These are phyloP conservation scores for Trametes sp. DNA, from an alignment of 1,284 basidiomycete species.

Conservation along the genomic window DNA sequence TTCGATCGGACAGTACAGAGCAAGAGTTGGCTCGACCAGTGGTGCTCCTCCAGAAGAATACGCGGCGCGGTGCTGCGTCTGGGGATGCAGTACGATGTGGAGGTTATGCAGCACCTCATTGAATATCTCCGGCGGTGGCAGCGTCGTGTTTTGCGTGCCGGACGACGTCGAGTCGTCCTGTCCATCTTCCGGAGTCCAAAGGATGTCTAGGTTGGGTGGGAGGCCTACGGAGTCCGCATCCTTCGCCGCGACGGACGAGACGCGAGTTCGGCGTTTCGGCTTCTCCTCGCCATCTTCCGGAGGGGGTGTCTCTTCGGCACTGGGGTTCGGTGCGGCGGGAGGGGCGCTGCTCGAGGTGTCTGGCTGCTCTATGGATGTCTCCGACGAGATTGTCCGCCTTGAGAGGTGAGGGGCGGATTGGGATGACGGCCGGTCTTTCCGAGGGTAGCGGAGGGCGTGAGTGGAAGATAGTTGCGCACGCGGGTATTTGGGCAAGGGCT, in stretches of 20 bases:
- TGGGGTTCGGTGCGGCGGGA: constrained; percentile 37
- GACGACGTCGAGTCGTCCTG: constrained; percentile 35
- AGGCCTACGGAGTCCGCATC: constrained; percentile 47
- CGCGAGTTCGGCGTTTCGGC: constrained; percentile 49
- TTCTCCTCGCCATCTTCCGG: constrained; percentile 49
- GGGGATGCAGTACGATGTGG: constrained; percentile 77
- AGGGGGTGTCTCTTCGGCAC: constrained; percentile 40
- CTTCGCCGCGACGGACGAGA: constrained; percentile 24
- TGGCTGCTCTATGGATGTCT: constrained; percentile 27
- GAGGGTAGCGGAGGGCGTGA: constrained; percentile 45
- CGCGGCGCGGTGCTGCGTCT: constrained; percentile 77
- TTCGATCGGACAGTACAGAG: constrained; percentile 86
- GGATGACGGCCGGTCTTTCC: constrained; percentile 40
- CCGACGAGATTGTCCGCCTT: constrained; percentile 44
- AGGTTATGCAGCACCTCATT: constrained; percentile 77
- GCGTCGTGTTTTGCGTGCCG: constrained; percentile 33
- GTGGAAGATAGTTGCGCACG: constrained; percentile 46
- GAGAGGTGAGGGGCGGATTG: constrained; percentile 40
- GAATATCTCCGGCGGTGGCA: constrained; percentile 67
- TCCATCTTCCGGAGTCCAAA: constrained; percentile 64
- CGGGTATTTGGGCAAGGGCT: constrained; percentile 44
- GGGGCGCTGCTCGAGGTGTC: constrained; percentile 36
- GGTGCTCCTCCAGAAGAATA: constrained; percentile 59
- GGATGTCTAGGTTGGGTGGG: constrained; percentile 62
- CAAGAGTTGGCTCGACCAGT: constrained; percentile 76